Evolutionary conservation across 345 rosid species (phyloP).

Genomic region (Isatis tinctoria): DNA sequence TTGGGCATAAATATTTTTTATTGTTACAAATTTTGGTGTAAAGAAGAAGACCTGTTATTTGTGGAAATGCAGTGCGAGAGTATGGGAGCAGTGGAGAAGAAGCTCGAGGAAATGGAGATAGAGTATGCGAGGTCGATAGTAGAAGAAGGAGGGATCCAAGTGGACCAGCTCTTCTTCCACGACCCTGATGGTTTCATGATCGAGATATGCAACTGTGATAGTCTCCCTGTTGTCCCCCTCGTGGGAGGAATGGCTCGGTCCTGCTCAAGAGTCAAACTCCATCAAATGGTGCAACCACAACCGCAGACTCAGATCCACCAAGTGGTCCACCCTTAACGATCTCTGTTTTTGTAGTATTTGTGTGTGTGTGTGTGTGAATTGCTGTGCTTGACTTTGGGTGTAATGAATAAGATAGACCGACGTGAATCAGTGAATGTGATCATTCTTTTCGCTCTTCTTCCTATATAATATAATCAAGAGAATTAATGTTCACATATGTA

Average conservation of each 20-base stretch:
- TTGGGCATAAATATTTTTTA: background rate
- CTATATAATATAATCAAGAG: background rate
- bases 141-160: conserved; percentile 68
- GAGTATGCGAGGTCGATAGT: conserved; percentile 44
- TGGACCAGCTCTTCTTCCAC: conserved; percentile 76
- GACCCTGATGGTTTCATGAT: conserved; percentile 87
- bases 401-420: conserved; percentile 15
- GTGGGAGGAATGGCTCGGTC: conserved; percentile 32
- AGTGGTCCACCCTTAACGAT: conserved; percentile 14
- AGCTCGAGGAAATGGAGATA: conserved; percentile 56
- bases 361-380: background rate
- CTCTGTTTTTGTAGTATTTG: background rate
- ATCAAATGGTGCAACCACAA: conserved; percentile 19
- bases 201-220: conserved; percentile 76
- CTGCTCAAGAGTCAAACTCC: conserved; percentile 40
- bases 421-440: conserved; percentile 18
- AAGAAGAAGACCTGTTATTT: background rate
- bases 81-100: conserved; percentile 61
- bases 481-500: background rate
- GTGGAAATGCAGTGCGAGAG: conserved; percentile 53
- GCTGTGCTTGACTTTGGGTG: background rate
- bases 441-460: background rate
- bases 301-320: conserved; percentile 22
- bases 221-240: conserved; percentile 63
- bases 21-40: background rate